Conservation (phyloP, 352 stramenopile genomes). For the Blastocystis sp. region DNA sequence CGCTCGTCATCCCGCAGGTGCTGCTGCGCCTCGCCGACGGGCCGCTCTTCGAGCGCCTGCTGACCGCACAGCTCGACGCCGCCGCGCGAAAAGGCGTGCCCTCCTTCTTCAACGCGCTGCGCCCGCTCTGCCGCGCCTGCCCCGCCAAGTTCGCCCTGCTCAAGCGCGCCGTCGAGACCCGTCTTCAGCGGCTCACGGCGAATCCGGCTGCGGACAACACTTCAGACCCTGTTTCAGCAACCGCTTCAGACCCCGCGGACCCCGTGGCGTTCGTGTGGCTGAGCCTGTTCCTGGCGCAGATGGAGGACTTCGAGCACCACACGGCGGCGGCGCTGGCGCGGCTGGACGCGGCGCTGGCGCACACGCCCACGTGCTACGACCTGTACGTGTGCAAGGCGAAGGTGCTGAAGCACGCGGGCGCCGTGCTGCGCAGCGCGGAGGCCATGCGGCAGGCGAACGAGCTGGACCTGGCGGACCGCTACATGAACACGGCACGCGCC, state of each 20-base stretch:
- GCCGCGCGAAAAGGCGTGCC: constrained; percentile 8
- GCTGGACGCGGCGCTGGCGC: background rate
- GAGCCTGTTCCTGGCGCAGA: constrained; percentile 32
- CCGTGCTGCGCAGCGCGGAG: background rate
- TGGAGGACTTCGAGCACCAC: constrained; percentile 25
- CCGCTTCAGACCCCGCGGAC: background rate
- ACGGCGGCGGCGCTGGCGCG: background rate
- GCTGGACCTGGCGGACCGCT: constrained; percentile 39
- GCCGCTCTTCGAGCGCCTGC: background rate
- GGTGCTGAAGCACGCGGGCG: constrained; percentile 35
- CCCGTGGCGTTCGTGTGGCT: background rate
- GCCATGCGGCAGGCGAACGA: background rate
- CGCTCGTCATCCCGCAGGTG: background rate
- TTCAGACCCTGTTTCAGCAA: no score
- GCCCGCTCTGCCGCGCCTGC: background rate
- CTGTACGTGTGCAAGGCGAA: constrained; percentile 45
- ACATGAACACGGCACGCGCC: constrained; percentile 47
- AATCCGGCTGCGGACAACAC: background rate
- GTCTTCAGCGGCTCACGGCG: background rate
- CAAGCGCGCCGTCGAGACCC: background rate
- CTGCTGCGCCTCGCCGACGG: background rate
- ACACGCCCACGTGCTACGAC: constrained; percentile 63
- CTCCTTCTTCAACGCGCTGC: constrained; percentile 10
- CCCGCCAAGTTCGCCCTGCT: constrained; percentile 4
- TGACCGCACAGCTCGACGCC: background rate